phyloP scores from a whole-genome alignment of 164 flowering plant genomes.

The Sedum album region DNA sequence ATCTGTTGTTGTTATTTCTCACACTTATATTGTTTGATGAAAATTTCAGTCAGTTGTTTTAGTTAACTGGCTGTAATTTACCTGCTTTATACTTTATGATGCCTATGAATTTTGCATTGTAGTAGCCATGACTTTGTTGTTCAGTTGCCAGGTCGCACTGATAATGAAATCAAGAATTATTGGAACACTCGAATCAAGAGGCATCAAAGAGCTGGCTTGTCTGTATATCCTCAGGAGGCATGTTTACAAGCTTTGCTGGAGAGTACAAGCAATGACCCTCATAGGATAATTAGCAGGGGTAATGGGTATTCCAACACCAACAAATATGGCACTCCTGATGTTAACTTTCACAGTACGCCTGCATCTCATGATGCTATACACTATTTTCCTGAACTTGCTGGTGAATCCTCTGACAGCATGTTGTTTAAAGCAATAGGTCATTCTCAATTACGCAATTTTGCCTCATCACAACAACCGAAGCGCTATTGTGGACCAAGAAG shows the following conservation, averaged over 20 bases:
- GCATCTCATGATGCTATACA: constrained; percentile 29
- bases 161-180: not conserved
- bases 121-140: not conserved
- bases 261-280: not conserved
- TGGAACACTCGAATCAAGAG: not conserved
- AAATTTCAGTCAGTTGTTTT: not conserved
- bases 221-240: not conserved
- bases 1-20: not conserved
- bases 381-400: constrained; percentile 34
- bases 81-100: not conserved
- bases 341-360: constrained; percentile 41
- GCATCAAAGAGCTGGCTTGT: not conserved
- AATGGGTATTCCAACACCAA: constrained; percentile 24
- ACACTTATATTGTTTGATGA: too few species aligned
- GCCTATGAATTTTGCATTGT: not conserved
- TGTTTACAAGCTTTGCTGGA: not conserved
- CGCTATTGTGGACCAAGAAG: constrained; percentile 37
- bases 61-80: too few species aligned
- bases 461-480: constrained; percentile 31
- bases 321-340: constrained; percentile 47
- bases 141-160: not conserved
- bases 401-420: constrained; percentile 27
- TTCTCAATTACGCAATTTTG: not conserved
- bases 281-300: not conserved
- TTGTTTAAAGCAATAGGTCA: not conserved